phyloP scores from a whole-genome alignment of 805 yeast species.

The Aciculoconidium aculeatum region DNA sequence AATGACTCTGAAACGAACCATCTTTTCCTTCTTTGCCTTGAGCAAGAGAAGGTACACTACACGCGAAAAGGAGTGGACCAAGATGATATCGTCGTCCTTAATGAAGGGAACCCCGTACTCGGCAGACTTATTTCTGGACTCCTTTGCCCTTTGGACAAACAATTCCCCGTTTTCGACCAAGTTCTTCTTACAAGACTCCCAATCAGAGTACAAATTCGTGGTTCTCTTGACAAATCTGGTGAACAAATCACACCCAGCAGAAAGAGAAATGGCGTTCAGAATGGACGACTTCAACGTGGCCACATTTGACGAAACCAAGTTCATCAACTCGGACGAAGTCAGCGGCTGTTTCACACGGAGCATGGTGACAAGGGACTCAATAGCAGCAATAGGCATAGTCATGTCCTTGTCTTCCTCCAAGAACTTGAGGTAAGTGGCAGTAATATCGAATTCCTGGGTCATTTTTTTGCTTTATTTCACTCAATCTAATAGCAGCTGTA shows the following conservation, averaged over 20 bases:
- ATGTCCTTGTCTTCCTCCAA: slow-evolving; percentile 88
- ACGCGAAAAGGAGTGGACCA: slow-evolving; percentile 89
- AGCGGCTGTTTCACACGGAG: slow-evolving; percentile 79
- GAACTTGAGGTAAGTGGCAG: slow-evolving; percentile 70
- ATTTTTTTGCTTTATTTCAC: neutral
- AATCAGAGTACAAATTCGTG: slow-evolving; percentile 80
- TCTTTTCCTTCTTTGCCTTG: slow-evolving; percentile 66
- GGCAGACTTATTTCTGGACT: slow-evolving; percentile 82
- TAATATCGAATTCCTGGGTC: slow-evolving; percentile 63
- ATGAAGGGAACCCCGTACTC: slow-evolving; percentile 83
- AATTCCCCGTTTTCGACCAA: slow-evolving; percentile 90
- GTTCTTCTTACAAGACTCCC: slow-evolving; percentile 89
- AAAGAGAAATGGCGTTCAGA: slow-evolving; percentile 84
- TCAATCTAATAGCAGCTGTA: too few species aligned
- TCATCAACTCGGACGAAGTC: slow-evolving; percentile 90
- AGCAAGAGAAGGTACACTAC: slow-evolving; percentile 74
- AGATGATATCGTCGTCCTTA: slow-evolving; percentile 83
- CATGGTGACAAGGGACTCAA: slow-evolving; percentile 85
- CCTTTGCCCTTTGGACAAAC: slow-evolving; percentile 87
- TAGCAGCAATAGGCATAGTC: slow-evolving; percentile 99
- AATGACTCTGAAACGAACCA: slow-evolving; percentile 80
- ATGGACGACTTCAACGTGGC: slow-evolving; percentile 69
- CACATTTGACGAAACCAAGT: slow-evolving; percentile 71
- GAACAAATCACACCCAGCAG: slow-evolving; percentile 97
- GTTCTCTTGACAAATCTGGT: slow-evolving; percentile 89